Evolutionary conservation across 495 filamentous ascomycete genomes (phyloP).

Genomic region (Aspergillus avenaceus): DNA sequence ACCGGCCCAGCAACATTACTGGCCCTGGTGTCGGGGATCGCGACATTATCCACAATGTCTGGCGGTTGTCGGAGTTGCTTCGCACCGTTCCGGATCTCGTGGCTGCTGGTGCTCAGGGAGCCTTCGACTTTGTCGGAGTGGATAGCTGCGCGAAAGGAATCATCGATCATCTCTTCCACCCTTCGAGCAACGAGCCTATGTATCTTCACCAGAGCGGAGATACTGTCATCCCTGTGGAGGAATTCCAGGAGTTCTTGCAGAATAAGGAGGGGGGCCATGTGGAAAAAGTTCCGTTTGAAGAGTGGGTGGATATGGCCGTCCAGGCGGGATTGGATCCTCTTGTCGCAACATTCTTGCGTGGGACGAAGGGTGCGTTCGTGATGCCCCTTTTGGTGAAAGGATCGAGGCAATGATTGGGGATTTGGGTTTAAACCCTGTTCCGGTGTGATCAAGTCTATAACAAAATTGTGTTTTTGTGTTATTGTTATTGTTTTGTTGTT

Average conservation of each 20-base stretch:
- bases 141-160: background rate
- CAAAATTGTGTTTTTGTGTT: too few species aligned
- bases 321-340: background rate
- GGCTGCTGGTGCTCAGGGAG: background rate
- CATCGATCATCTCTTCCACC: background rate
- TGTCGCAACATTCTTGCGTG: background rate
- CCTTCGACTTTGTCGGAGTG: background rate
- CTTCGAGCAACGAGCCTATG: too few species aligned
- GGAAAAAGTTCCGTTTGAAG: background rate
- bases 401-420: background rate
- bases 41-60: constrained; percentile 7
- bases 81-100: background rate
- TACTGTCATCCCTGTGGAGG: background rate
- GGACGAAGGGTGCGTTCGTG: background rate
- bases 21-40: constrained; percentile 5
- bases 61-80: background rate
- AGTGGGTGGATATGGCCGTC: background rate
- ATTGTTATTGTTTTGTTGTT: too few species aligned
- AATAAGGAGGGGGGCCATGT: background rate
- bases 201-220: background rate
- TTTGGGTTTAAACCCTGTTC: background rate
- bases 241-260: background rate
- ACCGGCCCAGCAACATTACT: constrained; percentile 11
- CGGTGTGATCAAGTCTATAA: too few species aligned
- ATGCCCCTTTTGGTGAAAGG: background rate